These are phyloP conservation scores for Pezizomycotina sp. DNA, from an alignment of 2,329 filamentous ascomycete species.

Conservation along the genomic window DNA sequence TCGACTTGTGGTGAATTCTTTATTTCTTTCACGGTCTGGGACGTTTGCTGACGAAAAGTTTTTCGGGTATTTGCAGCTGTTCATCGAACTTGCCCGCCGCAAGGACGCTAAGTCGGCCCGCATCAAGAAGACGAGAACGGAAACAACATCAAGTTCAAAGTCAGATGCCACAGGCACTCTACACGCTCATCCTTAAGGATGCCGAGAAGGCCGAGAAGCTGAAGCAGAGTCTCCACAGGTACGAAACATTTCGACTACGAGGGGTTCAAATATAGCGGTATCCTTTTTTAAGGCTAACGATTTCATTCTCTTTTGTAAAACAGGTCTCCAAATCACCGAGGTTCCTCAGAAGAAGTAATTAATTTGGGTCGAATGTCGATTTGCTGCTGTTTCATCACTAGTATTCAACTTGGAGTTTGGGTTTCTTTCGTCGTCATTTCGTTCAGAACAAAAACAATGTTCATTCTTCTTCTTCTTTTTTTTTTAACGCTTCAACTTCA, in stretches of 20 bases:
- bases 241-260: conserved; percentile 33
- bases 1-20: too few species aligned
- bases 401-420: too few species aligned
- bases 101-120: conserved; percentile 95
- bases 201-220: conserved; percentile 99
- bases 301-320: conserved; percentile 35
- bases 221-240: conserved; percentile 97
- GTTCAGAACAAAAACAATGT: too few species aligned
- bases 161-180: conserved; percentile 92
- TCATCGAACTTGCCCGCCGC: conserved; percentile 99
- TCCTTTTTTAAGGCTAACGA: conserved; percentile 32
- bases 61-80: conserved; percentile 68
- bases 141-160: conserved; percentile 99
- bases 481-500: too few species aligned
- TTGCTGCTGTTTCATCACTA: too few species aligned
- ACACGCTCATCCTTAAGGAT: conserved; percentile 98
- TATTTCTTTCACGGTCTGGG: too few species aligned
- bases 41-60: too few species aligned
- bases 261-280: conserved; percentile 1
- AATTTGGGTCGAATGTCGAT: conserved; percentile 2
- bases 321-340: conserved; percentile 43
- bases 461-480: too few species aligned
- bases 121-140: conserved; percentile 64
- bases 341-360: conserved; percentile 44
- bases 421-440: too few species aligned